phyloP scores from a whole-genome alignment of 306 rosid species.

The Cucumis hystrix region DNA sequence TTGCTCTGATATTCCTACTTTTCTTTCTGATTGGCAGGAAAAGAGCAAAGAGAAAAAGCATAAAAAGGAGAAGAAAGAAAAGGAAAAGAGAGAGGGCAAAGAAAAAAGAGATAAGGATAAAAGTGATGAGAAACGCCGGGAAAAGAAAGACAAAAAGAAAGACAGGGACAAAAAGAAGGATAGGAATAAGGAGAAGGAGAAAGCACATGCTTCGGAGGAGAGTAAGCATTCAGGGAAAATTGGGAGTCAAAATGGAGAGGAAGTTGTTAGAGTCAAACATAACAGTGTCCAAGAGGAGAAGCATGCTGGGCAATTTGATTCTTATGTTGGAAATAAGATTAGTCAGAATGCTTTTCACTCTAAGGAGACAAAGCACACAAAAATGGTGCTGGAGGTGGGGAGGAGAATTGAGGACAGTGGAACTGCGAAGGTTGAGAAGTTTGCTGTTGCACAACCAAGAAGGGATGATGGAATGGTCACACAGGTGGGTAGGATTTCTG shows the following conservation, averaged over 20 bases:
- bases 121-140: conserved; percentile 51
- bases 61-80: conserved; percentile 70
- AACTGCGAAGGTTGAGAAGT: conserved; percentile 37
- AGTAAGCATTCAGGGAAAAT: conserved; percentile 35
- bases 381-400: conserved; percentile 44
- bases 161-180: conserved; percentile 55
- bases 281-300: conserved; percentile 27
- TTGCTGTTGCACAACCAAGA: conserved; percentile 24
- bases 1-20: background rate
- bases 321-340: conserved; percentile 41
- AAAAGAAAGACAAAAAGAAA: conserved; percentile 77
- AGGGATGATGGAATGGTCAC: conserved; percentile 46
- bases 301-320: conserved; percentile 28
- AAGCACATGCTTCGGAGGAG: conserved; percentile 31
- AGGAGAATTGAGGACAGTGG: conserved; percentile 43
- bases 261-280: conserved; percentile 24
- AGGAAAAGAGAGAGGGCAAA: conserved; percentile 55
- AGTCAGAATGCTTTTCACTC: conserved; percentile 32
- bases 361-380: conserved; percentile 40
- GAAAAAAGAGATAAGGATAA: conserved; percentile 70
- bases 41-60: conserved; percentile 54
- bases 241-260: conserved; percentile 34
- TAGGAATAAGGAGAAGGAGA: conserved; percentile 45
- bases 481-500: conserved; percentile 40
- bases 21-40: conserved; percentile 39